These are phyloP conservation scores for Globisporangium nodosum DNA, from an alignment of 352 stramenopile genomes.

Conservation along the genomic window DNA sequence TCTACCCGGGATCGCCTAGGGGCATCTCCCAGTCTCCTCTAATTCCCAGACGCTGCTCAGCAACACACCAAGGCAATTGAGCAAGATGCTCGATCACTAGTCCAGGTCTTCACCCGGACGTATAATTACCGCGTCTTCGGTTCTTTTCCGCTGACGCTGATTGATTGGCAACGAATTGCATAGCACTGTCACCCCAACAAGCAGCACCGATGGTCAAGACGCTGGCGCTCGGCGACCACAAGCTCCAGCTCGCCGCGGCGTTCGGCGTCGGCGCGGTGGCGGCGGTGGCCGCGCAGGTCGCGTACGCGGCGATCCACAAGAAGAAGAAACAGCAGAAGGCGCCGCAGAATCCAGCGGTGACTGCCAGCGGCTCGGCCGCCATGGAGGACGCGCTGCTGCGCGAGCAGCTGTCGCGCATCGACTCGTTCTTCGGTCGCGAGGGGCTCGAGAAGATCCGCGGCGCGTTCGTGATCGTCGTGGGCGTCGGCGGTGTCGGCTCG, in stretches of 20 bases:
- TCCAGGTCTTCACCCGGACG: too few species aligned
- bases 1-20: background rate
- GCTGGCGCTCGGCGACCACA: slow-evolving; percentile 11
- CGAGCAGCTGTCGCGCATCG: slow-evolving; percentile 91
- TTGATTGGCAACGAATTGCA: background rate
- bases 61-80: too few species aligned
- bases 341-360: background rate
- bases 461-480: slow-evolving; percentile 93
- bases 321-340: slow-evolving; percentile 2
- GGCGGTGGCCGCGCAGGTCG: slow-evolving; percentile 35
- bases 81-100: too few species aligned
- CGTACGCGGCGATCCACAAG: slow-evolving; percentile 31
- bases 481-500: slow-evolving; percentile 94
- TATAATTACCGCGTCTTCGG: too few species aligned
- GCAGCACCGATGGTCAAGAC: slow-evolving; percentile 45
- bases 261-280: slow-evolving; percentile 53
- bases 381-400: slow-evolving; percentile 47
- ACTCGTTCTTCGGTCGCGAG: slow-evolving; percentile 93
- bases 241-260: slow-evolving; percentile 33
- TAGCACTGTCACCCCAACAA: background rate
- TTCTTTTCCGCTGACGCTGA: too few species aligned
- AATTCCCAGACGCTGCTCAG: too few species aligned
- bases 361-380: slow-evolving; percentile 23
- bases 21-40: too few species aligned
- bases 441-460: slow-evolving; percentile 87